Conservation (phyloP, 305 asterid species). For the Plantago lanceolata region DNA sequence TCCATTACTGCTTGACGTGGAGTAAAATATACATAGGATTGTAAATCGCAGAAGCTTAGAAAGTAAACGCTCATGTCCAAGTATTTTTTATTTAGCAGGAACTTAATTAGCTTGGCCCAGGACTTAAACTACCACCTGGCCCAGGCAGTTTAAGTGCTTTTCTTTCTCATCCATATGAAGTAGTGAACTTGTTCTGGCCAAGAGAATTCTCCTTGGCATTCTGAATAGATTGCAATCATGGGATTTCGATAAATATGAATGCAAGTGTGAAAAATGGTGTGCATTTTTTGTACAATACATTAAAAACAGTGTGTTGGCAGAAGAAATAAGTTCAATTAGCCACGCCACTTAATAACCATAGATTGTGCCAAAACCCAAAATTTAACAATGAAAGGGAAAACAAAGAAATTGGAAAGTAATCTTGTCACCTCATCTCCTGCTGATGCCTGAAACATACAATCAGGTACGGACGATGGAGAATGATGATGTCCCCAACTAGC, state of each 20-base stretch:
- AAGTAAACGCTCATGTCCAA: background rate
- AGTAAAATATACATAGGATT: conserved; percentile 5
- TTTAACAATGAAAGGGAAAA: background rate
- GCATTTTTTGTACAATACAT: background rate
- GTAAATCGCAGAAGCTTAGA: background rate
- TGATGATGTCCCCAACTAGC: conserved; percentile 92
- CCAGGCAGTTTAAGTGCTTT: background rate
- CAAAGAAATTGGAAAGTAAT: conserved; percentile 13
- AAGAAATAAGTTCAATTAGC: too few species aligned
- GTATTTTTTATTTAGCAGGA: background rate
- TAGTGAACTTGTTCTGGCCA: background rate
- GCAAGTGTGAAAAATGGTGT: background rate
- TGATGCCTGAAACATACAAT: conserved; percentile 72
- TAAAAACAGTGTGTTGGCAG: background rate
- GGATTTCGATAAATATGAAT: conserved; percentile 1
- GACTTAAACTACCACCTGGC: conserved; percentile 3
- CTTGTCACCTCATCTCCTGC: conserved; percentile 82
- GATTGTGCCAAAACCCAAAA: background rate
- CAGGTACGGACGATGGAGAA: conserved; percentile 81
- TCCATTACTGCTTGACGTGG: background rate
- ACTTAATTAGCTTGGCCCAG: background rate
- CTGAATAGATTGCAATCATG: background rate
- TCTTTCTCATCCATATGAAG: background rate
- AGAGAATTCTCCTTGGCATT: background rate
- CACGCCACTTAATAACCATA: background rate